Conservation (phyloP, 345 rosid species). For the Ailanthus altissimus region DNA sequence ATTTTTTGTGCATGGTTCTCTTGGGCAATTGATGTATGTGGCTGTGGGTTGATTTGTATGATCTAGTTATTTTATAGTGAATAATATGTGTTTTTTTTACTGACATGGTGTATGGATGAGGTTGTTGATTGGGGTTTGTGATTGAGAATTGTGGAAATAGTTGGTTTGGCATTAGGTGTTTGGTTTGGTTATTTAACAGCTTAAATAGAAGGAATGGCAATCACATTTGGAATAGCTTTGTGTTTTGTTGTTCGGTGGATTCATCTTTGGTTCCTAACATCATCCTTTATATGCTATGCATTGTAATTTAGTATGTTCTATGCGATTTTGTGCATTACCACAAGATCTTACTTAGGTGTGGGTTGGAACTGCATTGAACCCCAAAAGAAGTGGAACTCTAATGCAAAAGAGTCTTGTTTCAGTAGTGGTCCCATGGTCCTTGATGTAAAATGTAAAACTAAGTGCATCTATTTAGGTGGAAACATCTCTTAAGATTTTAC, state of each 20-base stretch:
- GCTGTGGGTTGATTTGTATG: not conserved
- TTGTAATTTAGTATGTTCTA: not conserved
- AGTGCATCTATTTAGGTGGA: too few species aligned
- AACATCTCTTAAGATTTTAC: too few species aligned
- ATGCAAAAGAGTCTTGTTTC: too few species aligned
- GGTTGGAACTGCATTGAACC: not conserved
- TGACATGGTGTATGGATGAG: not conserved
- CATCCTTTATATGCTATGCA: not conserved
- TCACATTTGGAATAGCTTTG: not conserved
- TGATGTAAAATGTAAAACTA: not conserved
- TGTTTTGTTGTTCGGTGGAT: not conserved
- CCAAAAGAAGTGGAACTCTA: too few species aligned
- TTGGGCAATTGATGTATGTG: too few species aligned
- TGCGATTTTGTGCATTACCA: not conserved
- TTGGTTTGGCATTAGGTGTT: not conserved
- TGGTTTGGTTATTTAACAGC: not conserved
- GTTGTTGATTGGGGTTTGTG: not conserved
- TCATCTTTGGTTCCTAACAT: not conserved
- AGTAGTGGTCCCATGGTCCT: not conserved
- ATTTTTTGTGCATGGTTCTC: too few species aligned
- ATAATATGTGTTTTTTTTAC: not conserved
- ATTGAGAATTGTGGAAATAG: not conserved
- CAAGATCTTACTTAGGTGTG: not conserved
- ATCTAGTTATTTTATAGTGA: not conserved
- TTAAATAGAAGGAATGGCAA: not conserved